phyloP scores from a whole-genome alignment of 345 rosid species.

The Melaleuca alternifolia region DNA sequence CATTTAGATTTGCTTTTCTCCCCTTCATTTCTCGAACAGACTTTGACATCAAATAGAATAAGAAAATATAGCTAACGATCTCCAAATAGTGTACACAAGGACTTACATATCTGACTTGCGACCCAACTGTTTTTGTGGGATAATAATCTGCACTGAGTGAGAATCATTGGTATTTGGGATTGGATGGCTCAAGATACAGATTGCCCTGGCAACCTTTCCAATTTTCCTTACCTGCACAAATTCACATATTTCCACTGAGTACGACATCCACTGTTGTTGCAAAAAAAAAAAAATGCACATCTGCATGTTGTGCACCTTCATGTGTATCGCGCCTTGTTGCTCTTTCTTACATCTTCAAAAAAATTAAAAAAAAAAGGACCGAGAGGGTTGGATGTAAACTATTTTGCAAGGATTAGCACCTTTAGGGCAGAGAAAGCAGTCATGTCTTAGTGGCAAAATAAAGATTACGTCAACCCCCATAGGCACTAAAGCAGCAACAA shows the following conservation, averaged over 20 bases:
- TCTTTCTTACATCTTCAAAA: background rate
- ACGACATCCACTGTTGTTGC: background rate
- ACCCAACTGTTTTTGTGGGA: constrained; percentile 95
- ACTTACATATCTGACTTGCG: constrained; percentile 82
- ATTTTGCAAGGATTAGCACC: background rate
- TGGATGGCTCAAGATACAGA: constrained; percentile 94
- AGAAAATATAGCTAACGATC: background rate
- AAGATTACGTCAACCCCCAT: background rate
- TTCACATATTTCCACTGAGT: background rate
- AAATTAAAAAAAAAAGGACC: background rate
- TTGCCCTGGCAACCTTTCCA: constrained; percentile 86
- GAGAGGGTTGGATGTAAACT: background rate
- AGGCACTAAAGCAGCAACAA: background rate
- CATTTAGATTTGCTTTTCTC: background rate
- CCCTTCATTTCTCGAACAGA: background rate
- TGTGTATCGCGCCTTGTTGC: background rate
- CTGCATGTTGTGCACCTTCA: background rate
- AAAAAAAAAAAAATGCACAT: background rate
- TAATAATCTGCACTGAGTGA: constrained; percentile 87
- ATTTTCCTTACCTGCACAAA: constrained; percentile 68
- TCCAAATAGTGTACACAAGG: background rate
- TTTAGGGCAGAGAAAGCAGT: background rate
- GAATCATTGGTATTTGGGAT: constrained; percentile 83
- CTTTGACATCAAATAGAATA: background rate
- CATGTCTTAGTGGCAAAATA: background rate